Evolutionary conservation across 1,284 basidiomycete species (phyloP), one percentile per base, ranked within the genome.

Genomic region (Leccinum insolens): DNA sequence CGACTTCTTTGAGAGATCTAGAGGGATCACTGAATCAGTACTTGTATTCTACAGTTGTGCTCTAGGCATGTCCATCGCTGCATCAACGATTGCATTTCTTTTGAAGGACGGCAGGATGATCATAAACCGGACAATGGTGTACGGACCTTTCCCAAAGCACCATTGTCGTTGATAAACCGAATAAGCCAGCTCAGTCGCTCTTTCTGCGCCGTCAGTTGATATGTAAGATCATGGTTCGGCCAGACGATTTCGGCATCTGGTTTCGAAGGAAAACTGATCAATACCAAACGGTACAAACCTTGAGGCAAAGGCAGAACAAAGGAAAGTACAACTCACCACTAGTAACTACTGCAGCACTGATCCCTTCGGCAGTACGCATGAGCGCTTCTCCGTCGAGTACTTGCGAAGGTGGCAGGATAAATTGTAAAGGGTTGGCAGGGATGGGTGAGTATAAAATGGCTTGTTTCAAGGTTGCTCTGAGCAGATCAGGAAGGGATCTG

Each of bases 391-490:
- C 90, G 66, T 93, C 91, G 14, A 93, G 82, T 20, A 79, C 69
- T 6, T 70, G 77, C 65, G 90, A 90, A 4, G 91, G 89, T 6
- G 92, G 91, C 71, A 96, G 89, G 71, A 90, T 91, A 75, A 96
- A 96, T 62, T 90, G 86, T 34, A 97, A 80, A 14, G 95, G 95
- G 75, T 97, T 96, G 86, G 93, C 72, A 22, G 68, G 68, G 68
- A 69, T 72, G 59, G 67, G 68, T 3, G 68, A 69, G 61, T 94
- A 96, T 65, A 95, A 81, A 71, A 97, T 93, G 9, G 93, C 94
- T 77, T 96, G 94, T 65, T 92, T 95, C 85, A 97, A 89, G 46
- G 90, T 93, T 12, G 91, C 90, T 79, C 93, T 92, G 73, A 96
- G 87, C 44, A 94, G 81, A 63, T 86, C 86, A 3, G 89, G 88